A percentile compares a stretch with the other conserved stretches of the same genome.
Conservation (phyloP, 345 rosid genomes). For the Gossypium thurberi region DNA sequence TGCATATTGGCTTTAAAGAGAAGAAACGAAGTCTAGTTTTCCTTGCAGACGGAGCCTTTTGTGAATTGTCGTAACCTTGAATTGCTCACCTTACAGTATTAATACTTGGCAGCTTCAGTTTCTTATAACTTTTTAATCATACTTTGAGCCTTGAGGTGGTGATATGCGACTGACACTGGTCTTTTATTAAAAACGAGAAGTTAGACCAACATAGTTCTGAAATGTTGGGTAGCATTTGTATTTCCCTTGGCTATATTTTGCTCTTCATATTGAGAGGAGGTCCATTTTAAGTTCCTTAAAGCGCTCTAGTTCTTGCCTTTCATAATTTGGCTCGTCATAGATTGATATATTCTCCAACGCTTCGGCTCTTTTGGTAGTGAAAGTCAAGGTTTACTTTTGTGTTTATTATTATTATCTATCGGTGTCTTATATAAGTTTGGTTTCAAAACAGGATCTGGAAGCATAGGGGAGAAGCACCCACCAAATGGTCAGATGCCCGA, state of each 20-base stretch:
- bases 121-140: background rate
- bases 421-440: conserved; percentile 16
- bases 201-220: background rate
- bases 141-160: background rate
- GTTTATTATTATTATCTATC: background rate
- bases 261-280: background rate
- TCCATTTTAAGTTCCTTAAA: background rate
- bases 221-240: background rate
- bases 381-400: background rate
- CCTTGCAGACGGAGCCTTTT: background rate
- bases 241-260: conserved; percentile 3
- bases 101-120: background rate
- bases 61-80: background rate
- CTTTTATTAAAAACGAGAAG: background rate
- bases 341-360: background rate
- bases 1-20: background rate
- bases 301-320: background rate
- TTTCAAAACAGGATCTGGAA: conserved; percentile 47
- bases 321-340: background rate
- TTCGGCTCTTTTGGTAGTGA: background rate
- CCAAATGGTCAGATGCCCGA: conserved; percentile 40
- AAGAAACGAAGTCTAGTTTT: background rate
- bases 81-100: background rate
- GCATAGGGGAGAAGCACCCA: conserved; percentile 35
- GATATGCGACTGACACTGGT: background rate